Evolutionary conservation across 176 grass and related monocot genomes (phyloP), one percentile per base, ranked within the genome.

Genomic region (Chloris gayana): DNA sequence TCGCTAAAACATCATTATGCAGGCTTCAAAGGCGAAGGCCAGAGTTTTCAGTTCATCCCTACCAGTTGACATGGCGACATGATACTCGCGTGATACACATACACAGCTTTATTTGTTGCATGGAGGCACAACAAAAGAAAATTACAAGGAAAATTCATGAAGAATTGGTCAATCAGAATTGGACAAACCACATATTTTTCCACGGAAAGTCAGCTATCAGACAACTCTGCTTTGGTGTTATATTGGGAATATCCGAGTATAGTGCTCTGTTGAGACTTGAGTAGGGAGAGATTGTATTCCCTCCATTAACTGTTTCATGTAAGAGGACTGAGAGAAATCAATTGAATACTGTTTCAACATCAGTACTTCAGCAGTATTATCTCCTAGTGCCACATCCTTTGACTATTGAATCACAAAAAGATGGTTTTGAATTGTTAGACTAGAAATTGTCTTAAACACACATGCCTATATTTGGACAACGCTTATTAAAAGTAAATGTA

Each of bases 41-140:
- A 91, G 91, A 65, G 84, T 97, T 22, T 90, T 76, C 73, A 90
- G 62, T 78, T 88, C 94, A n/a, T 85, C 91, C 49, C 27, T 93
- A 47, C 78, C 91, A 18, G 61, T 22, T 24, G 91, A 87, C 78
- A 80, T 91, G 86, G 59, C 50, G 38, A 50, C 80, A 81, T 92
- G 72, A 87, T 17, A 64, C 6, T 6, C 19, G 0, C 17, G 7
- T 74, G 69, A 47, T 21, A 24, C n/a, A n/a, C n/a, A n/a, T n/a
- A n/a, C 9, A 31, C 18, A 35, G 1, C 8, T 60, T n/a, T 57
- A 61, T 24, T 70, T 76, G 53, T 53, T 46, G 50, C 22, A 25
- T 46, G 50, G 30, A 25, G 51, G 0, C 12, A 46, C 1, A 26
- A 25, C 39, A 80, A 73, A 6, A 44, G 2, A 27, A n/a, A 12